Base-by-base conservation (phyloP, 495 filamentous ascomycete species). In the Rusavskia elegans region DNA sequence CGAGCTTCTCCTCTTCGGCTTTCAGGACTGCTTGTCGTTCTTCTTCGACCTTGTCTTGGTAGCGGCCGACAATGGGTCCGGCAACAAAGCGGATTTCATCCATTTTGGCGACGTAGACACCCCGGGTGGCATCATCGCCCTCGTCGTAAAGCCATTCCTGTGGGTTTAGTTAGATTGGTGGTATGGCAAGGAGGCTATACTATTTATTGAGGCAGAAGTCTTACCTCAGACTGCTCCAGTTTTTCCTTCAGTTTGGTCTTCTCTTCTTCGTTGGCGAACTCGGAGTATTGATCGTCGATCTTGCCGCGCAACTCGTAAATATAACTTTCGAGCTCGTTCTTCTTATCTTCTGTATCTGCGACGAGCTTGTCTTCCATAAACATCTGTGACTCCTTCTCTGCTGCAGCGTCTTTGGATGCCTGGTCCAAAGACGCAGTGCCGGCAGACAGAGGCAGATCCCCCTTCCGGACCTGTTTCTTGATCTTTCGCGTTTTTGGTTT, bases 111-210 rank as follows among this genome's bases (percentile, higher is more conserved):
- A 89, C 75, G 69, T 99, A 99, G 56, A 89, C 71, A 38, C 84
- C 87, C 75, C 95, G 95, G 61, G 86, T 89, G 62, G 89, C 78
- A 65, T 97, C 92, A 53, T 96, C 89, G 58, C 92, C 92, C 27
- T 97, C 92, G 58, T 95, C 89, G 70, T 98, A 97, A 50, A 99
- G 80, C 92, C 92, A 99, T 59, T 97, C 89, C 89, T 97, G 20
- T 50, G 45, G 40, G 52, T 9, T 17, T 38, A 20, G 44, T 64
- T 57, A 65, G 49, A 42, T 52, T 19, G 54, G 20, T 27, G 40
- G 48, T 54, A 4, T n/a, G 46, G 56, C 35, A 65, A 48, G 17
- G 11, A 49, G 52, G 56, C 48, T 55, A n/a, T 17, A 37, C 14
- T 9, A 16, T 19, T 45, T 17, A n/a, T 29, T 11, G 30, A 20